These are phyloP conservation scores for Pseudopithomyces maydicus DNA, from an alignment of 2,329 filamentous ascomycete species.

Conservation along the genomic window DNA sequence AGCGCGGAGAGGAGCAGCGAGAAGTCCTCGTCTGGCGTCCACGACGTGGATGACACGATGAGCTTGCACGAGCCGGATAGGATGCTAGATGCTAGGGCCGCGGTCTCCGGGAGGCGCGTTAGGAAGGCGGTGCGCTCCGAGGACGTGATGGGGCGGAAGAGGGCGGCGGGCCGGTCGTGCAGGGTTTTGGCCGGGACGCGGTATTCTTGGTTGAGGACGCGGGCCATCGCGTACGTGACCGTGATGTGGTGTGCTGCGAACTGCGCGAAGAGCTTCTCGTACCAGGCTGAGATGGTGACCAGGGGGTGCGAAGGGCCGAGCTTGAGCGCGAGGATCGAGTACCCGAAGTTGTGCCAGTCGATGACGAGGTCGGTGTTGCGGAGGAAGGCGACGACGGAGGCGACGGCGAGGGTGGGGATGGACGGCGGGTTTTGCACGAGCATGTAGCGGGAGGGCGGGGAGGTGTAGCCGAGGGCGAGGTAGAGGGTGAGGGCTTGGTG, in stretches of 20 bases:
- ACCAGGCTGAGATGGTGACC: constrained; percentile 76
- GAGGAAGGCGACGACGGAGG: constrained; percentile 72
- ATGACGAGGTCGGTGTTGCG: constrained; percentile 83
- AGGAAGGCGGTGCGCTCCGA: constrained; percentile 61
- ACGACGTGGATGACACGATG: constrained; percentile 91
- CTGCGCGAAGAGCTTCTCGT: constrained; percentile 75
- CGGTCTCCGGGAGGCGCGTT: constrained; percentile 66
- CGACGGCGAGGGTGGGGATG: constrained; percentile 84
- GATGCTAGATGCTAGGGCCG: constrained; percentile 63
- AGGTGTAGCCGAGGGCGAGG: constrained; percentile 72
- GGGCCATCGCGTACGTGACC: constrained; percentile 87
- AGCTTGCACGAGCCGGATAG: constrained; percentile 65
- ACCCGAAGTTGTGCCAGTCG: constrained; percentile 99
- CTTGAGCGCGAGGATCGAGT: constrained; percentile 81
- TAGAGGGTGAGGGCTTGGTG: constrained; percentile 79
- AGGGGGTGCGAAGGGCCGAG: constrained; percentile 70
- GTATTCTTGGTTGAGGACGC: constrained; percentile 71
- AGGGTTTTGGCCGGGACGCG: constrained; percentile 65
- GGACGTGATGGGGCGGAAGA: constrained; percentile 73
- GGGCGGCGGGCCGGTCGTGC: constrained; percentile 76
- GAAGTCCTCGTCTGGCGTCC: constrained; percentile 98
- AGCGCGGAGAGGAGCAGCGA: constrained; percentile 83
- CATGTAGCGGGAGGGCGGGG: constrained; percentile 80
- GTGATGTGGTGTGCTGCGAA: constrained; percentile 77
- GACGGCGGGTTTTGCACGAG: constrained; percentile 93